These are phyloP conservation scores for Candida suzukii DNA, from an alignment of 805 yeast species.

Conservation along the genomic window DNA sequence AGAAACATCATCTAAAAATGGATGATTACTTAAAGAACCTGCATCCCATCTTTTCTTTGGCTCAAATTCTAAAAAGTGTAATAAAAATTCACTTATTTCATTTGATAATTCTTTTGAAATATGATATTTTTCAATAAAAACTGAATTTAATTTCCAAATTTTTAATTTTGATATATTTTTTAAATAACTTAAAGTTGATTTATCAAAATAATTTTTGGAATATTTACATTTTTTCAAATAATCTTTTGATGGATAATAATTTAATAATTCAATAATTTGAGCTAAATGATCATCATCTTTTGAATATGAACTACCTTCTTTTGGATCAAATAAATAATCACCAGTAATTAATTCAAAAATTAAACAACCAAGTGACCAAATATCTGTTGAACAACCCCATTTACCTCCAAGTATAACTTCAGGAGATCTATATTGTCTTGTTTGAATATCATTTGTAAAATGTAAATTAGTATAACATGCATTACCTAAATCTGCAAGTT, in stretches of 20 bases:
- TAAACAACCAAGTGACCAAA: slow-evolving; percentile 56
- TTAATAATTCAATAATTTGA: slow-evolving; percentile 48
- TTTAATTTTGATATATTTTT: slow-evolving; percentile 40
- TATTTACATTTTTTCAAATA: slow-evolving; percentile 33
- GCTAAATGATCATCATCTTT: slow-evolving; percentile 61
- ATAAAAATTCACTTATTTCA: slow-evolving; percentile 39
- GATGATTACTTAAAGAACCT: slow-evolving; percentile 44
- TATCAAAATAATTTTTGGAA: slow-evolving; percentile 34
- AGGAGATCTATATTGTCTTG: slow-evolving; percentile 61
- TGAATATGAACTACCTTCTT: slow-evolving; percentile 35
- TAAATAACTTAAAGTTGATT: slow-evolving; percentile 22
- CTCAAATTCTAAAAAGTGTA: slow-evolving; percentile 42
- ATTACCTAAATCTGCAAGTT: slow-evolving; percentile 65
- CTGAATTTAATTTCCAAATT: slow-evolving; percentile 44
- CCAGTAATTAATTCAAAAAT: slow-evolving; percentile 56
- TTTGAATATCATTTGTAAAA: slow-evolving; percentile 62
- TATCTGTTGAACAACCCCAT: slow-evolving; percentile 60
- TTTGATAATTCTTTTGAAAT: slow-evolving; percentile 30
- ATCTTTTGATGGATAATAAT: slow-evolving; percentile 28
- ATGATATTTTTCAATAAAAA: slow-evolving; percentile 42
- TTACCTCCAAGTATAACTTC: slow-evolving; percentile 51
- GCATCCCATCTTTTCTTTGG: slow-evolving; percentile 48
- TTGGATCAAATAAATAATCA: slow-evolving; percentile 58
- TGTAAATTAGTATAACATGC: slow-evolving; percentile 60
- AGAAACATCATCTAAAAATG: slow-evolving; percentile 34